These are phyloP conservation scores for Talaromyces sp. DNA, from an alignment of 2,329 filamentous ascomycete genomes.

Conservation along the genomic window DNA sequence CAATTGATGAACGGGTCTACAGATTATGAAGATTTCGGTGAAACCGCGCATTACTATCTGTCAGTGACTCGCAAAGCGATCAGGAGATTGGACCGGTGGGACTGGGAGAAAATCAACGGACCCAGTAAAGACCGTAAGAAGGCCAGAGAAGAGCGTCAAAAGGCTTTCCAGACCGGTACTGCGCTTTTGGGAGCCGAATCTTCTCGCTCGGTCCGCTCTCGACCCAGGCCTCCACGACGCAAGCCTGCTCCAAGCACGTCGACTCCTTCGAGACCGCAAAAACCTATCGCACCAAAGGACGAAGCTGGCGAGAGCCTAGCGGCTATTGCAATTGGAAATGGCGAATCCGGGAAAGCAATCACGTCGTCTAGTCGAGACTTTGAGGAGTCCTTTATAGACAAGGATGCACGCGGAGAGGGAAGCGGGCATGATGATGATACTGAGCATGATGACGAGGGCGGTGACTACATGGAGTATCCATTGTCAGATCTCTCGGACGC, in stretches of 20 bases:
- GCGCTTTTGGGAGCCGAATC: conserved; percentile 20
- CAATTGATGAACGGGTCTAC: conserved; percentile 3
- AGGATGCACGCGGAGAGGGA: conserved; percentile 36
- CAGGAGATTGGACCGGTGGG: conserved; percentile 46
- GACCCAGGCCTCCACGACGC: conserved; percentile 17
- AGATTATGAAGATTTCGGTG: conserved; percentile 48
- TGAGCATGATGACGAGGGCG: conserved; percentile 22
- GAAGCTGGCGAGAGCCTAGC: conserved; percentile 14
- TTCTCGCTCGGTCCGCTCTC: conserved; percentile 12
- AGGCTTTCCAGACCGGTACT: conserved; percentile 26
- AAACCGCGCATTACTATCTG: conserved; percentile 45
- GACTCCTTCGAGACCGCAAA: conserved; percentile 11
- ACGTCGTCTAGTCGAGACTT: conserved; percentile 20
- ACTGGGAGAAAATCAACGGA: conserved; percentile 41
- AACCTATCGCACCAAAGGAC: conserved; percentile 11
- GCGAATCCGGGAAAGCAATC: not conserved
- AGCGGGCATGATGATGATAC: conserved; percentile 35
- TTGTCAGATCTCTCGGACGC: not conserved
- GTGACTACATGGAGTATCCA: conserved; percentile 1
- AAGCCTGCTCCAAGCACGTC: conserved; percentile 13
- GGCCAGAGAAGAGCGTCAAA: conserved; percentile 38
- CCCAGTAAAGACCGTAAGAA: conserved; percentile 38
- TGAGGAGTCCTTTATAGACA: conserved; percentile 35
- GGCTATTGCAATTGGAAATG: conserved; percentile 3
- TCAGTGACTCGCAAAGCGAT: conserved; percentile 43